Evolutionary conservation across 306 rosid species (phyloP), one percentile per base, ranked within the genome.

Genomic region (Prunus armeniaca): DNA sequence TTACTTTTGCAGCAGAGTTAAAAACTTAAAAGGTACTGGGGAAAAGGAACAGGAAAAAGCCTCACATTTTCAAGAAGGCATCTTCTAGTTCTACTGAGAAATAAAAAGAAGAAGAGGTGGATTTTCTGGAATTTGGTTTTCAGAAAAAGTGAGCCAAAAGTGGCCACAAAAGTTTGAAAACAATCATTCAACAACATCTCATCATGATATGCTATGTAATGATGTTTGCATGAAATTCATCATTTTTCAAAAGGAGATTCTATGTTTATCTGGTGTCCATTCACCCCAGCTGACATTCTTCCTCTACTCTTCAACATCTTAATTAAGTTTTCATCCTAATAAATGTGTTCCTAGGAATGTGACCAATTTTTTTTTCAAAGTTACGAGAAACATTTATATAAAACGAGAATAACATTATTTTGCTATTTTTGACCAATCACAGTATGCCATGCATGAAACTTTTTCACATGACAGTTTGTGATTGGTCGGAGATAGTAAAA

Each of bases 151-250:
- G 80, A 78, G 71, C 80, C 63, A 62, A 72, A 81, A 78, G 76
- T 54, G 50, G 70, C 22, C 55, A n/a, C 66, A 76, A 80, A 77
- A 82, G 82, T 49, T 80, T 65, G 50, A 30, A 81, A 74, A 82
- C 66, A 71, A 86, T 86, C 75, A 83, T 89, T 79, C 78, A 76
- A 50, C 69, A 75, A 32, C 74, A 81, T 79, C 82, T 65, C 73
- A 84, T 89, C 65, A 80, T 78, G 83, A 38, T 52, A 54, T 45
- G 24, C 7, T 2, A 17, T 28, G 87, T 72, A 87, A 84, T 85
- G 84, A 82, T 81, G 88, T 67, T 72, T 83, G 84, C 89, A 77
- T 81, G 84, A 86, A 84, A 77, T 84, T 87, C 87, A 82, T 75
- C 51, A 38, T 4, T 43, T 43, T 9, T 28, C 0, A 7, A 30